Conservation (phyloP, 768 basidiomycete genomes). For the Cystofilobasidium bisporidii region DNA sequence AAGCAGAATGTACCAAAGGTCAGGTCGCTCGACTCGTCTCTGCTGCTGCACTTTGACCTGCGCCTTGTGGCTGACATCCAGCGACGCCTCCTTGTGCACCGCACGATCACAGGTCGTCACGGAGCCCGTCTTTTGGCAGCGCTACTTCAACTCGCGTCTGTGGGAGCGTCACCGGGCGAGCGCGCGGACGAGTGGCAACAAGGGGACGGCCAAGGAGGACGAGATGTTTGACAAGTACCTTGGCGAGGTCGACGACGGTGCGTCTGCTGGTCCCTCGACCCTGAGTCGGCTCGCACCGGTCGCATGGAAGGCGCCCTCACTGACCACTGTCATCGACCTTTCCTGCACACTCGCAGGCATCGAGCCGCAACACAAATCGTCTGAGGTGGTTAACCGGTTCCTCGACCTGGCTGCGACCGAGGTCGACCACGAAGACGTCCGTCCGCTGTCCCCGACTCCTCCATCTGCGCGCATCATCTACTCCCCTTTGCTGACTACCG, state of each 20-base stretch:
- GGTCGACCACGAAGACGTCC: slow-evolving; percentile 82
- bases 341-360: slow-evolving; percentile 46
- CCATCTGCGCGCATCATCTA: slow-evolving; percentile 4
- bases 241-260: slow-evolving; percentile 92
- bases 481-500: slow-evolving; percentile 13
- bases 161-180: slow-evolving; percentile 93
- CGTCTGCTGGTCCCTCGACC: slow-evolving; percentile 30
- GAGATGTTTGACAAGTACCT: slow-evolving; percentile 91
- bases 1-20: slow-evolving; percentile 84
- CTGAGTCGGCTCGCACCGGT: too few relatives aligned
- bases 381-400: slow-evolving; percentile 62
- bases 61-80: not conserved
- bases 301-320: too few relatives aligned
- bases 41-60: not conserved
- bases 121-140: slow-evolving; percentile 89
- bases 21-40: slow-evolving; percentile 33
- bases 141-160: slow-evolving; percentile 91
- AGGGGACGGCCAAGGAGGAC: slow-evolving; percentile 46
- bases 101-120: slow-evolving; percentile 45
- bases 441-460: not conserved
- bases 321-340: too few relatives aligned
- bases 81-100: slow-evolving; percentile 14
- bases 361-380: slow-evolving; percentile 61
- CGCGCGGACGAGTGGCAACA: slow-evolving; percentile 70
- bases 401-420: slow-evolving; percentile 78